Conservation (phyloP, 768 basidiomycete species). For the Phylloporus scabripes region DNA sequence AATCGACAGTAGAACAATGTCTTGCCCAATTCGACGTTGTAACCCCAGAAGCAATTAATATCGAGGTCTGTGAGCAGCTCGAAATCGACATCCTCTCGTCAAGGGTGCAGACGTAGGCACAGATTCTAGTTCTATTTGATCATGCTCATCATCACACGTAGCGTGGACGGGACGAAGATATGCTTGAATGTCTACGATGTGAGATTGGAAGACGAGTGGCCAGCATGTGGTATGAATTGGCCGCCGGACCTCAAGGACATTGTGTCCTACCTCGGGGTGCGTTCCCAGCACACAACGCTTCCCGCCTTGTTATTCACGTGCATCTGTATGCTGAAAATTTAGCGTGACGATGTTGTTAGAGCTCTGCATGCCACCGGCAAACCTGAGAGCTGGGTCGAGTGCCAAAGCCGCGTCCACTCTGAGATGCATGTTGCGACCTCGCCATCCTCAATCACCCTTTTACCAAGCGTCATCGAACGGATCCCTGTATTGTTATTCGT, state of each 20-base stretch:
- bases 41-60: conserved; percentile 49
- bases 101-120: conserved; percentile 21
- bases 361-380: conserved; percentile 81
- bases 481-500: conserved; percentile 89
- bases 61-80: conserved; percentile 57
- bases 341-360: conserved; percentile 75
- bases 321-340: neutral
- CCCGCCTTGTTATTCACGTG: neutral
- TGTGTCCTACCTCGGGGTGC: conserved; percentile 72
- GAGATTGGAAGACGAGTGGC: conserved; percentile 76
- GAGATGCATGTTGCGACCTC: conserved; percentile 54
- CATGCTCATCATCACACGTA: conserved; percentile 25
- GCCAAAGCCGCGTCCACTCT: conserved; percentile 57
- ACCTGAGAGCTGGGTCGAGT: conserved; percentile 84
- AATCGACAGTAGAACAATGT: conserved; percentile 57
- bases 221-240: conserved; percentile 98
- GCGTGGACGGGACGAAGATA: conserved; percentile 60
- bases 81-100: conserved; percentile 38
- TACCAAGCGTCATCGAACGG: conserved; percentile 73
- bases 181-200: conserved; percentile 97
- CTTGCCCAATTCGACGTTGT: conserved; percentile 36
- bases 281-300: conserved; percentile 25
- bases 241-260: conserved; percentile 78
- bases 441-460: conserved; percentile 64
- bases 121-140: neutral